Base-by-base conservation (phyloP, 495 filamentous ascomycete species). In the Physcia stellaris region DNA sequence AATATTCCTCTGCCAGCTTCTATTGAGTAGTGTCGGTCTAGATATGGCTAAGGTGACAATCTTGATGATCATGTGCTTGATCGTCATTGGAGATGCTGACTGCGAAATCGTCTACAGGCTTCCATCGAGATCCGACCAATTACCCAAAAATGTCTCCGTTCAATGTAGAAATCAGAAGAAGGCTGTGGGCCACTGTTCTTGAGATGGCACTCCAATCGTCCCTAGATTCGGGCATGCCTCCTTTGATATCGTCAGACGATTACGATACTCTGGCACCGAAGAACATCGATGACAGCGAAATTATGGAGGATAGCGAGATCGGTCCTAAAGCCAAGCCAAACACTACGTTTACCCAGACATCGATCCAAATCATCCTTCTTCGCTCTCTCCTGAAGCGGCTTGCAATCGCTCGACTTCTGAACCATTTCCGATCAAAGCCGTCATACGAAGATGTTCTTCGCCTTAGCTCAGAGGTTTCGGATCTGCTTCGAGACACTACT, bases 121-220 rank as follows among this genome's bases (percentile, higher is more conserved):
- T n/a, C n/a, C n/a, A n/a, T n/a, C n/a, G n/a, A n/a, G n/a, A n/a
- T n/a, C n/a, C n/a, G n/a, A n/a, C n/a, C n/a, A n/a, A n/a, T n/a
- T n/a, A n/a, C n/a, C n/a, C n/a, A n/a, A n/a, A n/a, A n/a, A n/a
- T n/a, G n/a, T n/a, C n/a, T n/a, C n/a, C n/a, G n/a, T n/a, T n/a
- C n/a, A n/a, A n/a, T n/a, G n/a, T n/a, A n/a, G n/a, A n/a, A n/a
- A n/a, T n/a, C n/a, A n/a, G n/a, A n/a, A n/a, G n/a, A n/a, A n/a
- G n/a, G n/a, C 40, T 79, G 3, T 81, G 77, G 77, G 63, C 64
- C 11, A 78, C 74, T 3, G 68, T 81, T 19, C 47, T 79, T 13
- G 77, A 81, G 40, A 46, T 79, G 20, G 56, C 57, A 35, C 45
- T 75, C 2, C 75, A 79, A 45, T 61, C 75, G 0, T 67, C 69